Base-by-base conservation (phyloP, 148 eudicot species). In the Amaranthus palmeri region DNA sequence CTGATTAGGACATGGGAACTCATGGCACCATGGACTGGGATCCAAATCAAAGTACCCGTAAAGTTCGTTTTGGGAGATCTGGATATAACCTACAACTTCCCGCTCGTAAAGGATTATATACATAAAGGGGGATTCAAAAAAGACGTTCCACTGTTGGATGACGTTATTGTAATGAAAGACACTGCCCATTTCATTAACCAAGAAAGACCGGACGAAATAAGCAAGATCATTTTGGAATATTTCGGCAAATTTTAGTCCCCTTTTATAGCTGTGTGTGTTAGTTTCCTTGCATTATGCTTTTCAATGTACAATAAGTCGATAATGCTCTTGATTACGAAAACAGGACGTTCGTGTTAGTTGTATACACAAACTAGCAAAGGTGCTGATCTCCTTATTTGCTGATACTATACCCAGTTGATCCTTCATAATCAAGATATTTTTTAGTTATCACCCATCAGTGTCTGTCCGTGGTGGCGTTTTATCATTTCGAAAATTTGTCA, bases 1-100 rank as follows among this genome's bases (percentile, higher is more conserved):
- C 13, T 10, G 65, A 74, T 66, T 70, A 88, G 92, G 80, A 86
- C 57, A 62, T 88, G 92, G 92, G 92, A 88, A 78, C 88, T 86
- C n/a, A 70, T 69, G 61, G 88, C 90, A n/a, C 77, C 90, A 47
- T 88, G 92, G 92, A 77, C 88, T 0, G 85, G 88, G 56, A 71
- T 77, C 25, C 79, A 86, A 43, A 61, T 88, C 51, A 72, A 68
- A 55, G 86, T 86, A 54, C 95, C 95, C 0, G 79, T 70, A 49
- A 89, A 85, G 78, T 89, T 87, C 69, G 71, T 89, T 9, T 46
- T 80, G 3, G 93, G 93, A 11, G 90, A 86, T 58, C 79, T 53
- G 44, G 93, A 88, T 69, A 3, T 80, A 48, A 74, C 81, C n/a
- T 81, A 82, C 68, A 71, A 63, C 57, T 76, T 81, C 12, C 88